Base-by-base conservation (phyloP, 805 yeast species). In the Ogataea methanolica region DNA sequence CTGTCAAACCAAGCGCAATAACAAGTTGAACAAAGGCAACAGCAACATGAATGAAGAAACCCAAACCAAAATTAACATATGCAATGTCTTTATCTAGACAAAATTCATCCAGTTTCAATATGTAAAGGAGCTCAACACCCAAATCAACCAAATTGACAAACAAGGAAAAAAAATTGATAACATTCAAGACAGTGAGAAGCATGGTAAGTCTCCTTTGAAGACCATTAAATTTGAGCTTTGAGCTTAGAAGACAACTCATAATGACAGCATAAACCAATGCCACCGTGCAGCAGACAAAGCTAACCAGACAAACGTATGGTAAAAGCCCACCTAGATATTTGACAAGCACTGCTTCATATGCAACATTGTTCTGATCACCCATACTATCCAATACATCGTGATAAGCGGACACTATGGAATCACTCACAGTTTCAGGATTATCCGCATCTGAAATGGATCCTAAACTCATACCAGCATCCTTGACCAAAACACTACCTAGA, bases 401-500 rank as follows among this genome's bases (percentile, higher is more conserved):
- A 56, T 72, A 75, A 1, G 73, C 70, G 11, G 61, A 53, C 14
- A 69, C 72, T 48, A 76, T 65, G 22, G 75, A 66, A 19, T 70
- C 63, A 2, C 78, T 75, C 52, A 73, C 60, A 11, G 56, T 58
- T 3, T 60, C 60, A 5, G 74, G 63, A 51, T 74, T 68, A 6
- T 73, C 68, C 47, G 68, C 58, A 42, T 66, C 65, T 4, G 80
- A 70, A 23, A 72, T 59, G 23, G 59, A 58, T 9, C 72, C 75
- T 37, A 76, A 60, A 51, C 74, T 79, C 2, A 62, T 63, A 4
- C 79, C 81, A 12, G 80, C 68, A 59, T 80, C 85, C 47, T 73
- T 67, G 11, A 78, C 66, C 15, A 78, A 60, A 14, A 74, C 73
- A 7, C 77, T 65, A 8, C 75, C 61, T 15, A 78, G 54, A 56